Conservation (phyloP, 345 rosid genomes). For the Reutealis trisperma region DNA sequence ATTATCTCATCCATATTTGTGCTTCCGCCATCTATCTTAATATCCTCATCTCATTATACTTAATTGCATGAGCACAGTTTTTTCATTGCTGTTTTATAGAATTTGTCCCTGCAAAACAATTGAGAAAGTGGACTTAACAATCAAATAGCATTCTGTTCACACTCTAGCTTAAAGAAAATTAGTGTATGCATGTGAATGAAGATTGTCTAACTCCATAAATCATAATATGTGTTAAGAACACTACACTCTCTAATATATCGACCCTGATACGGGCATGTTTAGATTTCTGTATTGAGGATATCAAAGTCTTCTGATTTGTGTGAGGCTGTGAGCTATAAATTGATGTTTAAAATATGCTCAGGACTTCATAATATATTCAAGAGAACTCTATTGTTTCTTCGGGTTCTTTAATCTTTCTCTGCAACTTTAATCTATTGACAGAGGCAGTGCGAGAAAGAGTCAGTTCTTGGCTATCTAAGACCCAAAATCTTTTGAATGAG, state of each 20-base stretch:
- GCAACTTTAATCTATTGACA: constrained; percentile 27
- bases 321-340: not conserved
- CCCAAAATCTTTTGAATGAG: constrained; percentile 60
- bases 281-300: not conserved
- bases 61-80: not conserved
- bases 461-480: constrained; percentile 73
- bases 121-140: not conserved
- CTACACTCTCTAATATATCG: not conserved
- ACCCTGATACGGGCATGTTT: not conserved
- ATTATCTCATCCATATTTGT: not conserved
- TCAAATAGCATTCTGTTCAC: not conserved
- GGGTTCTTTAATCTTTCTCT: constrained; percentile 17
- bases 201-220: no score
- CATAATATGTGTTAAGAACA: not conserved
- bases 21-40: not conserved
- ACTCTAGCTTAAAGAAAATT: not conserved
- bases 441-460: constrained; percentile 76
- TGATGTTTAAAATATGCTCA: not conserved
- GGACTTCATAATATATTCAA: not conserved
- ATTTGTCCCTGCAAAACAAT: not conserved
- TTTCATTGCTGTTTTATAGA: not conserved
- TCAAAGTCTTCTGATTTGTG: not conserved
- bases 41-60: not conserved
- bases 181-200: not conserved
- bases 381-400: not conserved